phyloP scores from a whole-genome alignment of 1,284 basidiomycete genomes.

The Fomitopsis pinicola region DNA sequence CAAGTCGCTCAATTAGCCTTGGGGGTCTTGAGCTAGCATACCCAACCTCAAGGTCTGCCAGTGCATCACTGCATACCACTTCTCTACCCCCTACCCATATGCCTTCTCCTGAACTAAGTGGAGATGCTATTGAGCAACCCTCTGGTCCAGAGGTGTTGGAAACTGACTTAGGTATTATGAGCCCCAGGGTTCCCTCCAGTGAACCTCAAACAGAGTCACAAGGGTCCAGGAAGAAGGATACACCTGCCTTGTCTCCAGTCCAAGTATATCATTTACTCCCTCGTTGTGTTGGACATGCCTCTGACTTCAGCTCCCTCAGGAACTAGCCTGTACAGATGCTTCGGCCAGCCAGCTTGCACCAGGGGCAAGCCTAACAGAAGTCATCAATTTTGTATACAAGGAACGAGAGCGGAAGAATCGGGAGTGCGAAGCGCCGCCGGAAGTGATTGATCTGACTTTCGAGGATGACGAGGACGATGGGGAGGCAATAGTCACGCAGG shows the following conservation, averaged over 20 bases:
- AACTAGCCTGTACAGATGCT: no score
- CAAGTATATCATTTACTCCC: background rate
- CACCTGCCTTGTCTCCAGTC: no score
- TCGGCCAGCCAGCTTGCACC: background rate
- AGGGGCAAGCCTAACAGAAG: slow-evolving; percentile 7
- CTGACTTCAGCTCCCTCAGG: no score
- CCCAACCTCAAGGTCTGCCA: background rate
- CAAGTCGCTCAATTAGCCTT: background rate
- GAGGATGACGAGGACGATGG: slow-evolving; percentile 9
- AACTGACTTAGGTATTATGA: no score
- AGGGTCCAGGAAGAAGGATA: no score
- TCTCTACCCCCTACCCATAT: background rate
- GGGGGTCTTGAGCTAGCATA: background rate
- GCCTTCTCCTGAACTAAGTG: background rate
- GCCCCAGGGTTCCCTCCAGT: no score
- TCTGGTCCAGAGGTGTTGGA: no score
- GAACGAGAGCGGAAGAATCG: background rate
- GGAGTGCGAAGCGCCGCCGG: background rate
- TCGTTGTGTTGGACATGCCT: no score
- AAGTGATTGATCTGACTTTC: slow-evolving; percentile 14
- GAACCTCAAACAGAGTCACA: no score
- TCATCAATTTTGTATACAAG: slow-evolving; percentile 9
- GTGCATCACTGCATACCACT: background rate
- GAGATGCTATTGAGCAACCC: background rate
- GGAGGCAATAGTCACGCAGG: background rate